Evolutionary conservation across 2,329 filamentous ascomycete genomes (phyloP).

Genomic region (Geosmithia flava): DNA sequence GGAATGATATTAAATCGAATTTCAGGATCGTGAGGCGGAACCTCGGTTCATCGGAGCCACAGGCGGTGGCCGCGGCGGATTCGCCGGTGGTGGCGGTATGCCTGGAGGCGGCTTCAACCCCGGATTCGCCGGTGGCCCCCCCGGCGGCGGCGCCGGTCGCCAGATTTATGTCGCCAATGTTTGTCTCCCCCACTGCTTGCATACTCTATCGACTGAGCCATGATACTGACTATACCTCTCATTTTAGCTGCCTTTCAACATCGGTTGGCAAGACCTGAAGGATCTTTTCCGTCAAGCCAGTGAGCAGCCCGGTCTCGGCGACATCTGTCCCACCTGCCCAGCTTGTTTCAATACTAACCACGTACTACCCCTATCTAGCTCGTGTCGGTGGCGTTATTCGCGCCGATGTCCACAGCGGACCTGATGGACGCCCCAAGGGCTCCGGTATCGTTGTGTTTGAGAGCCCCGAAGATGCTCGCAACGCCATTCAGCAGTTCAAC

Average conservation of each 20-base stretch:
- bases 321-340: neutral
- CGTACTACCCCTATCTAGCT: slow-evolving; percentile 13
- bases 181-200: slow-evolving; percentile 36
- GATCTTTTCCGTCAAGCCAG: slow-evolving; percentile 97
- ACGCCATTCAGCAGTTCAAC: slow-evolving; percentile 94
- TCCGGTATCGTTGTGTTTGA: slow-evolving; percentile 97
- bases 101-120: slow-evolving; percentile 43
- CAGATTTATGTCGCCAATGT: slow-evolving; percentile 99
- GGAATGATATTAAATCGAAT: neutral
- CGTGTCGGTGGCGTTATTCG: slow-evolving; percentile 73
- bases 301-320: slow-evolving; percentile 34
- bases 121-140: slow-evolving; percentile 37
- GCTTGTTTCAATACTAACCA: neutral
- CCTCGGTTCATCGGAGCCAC: slow-evolving; percentile 82
- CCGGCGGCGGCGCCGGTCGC: slow-evolving; percentile 52
- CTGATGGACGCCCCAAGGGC: slow-evolving; percentile 87
- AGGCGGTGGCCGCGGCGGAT: slow-evolving; percentile 42
- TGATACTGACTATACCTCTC: slow-evolving; percentile 6
- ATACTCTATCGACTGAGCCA: slow-evolving; percentile 6
- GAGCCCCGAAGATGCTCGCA: slow-evolving; percentile 84
- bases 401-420: slow-evolving; percentile 86
- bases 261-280: slow-evolving; percentile 98
- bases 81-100: slow-evolving; percentile 33
- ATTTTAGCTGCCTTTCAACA: slow-evolving; percentile 81
- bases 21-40: slow-evolving; percentile 90